phyloP scores from a whole-genome alignment of 2,329 filamentous ascomycete species.

The Colletotrichum coccodes region DNA sequence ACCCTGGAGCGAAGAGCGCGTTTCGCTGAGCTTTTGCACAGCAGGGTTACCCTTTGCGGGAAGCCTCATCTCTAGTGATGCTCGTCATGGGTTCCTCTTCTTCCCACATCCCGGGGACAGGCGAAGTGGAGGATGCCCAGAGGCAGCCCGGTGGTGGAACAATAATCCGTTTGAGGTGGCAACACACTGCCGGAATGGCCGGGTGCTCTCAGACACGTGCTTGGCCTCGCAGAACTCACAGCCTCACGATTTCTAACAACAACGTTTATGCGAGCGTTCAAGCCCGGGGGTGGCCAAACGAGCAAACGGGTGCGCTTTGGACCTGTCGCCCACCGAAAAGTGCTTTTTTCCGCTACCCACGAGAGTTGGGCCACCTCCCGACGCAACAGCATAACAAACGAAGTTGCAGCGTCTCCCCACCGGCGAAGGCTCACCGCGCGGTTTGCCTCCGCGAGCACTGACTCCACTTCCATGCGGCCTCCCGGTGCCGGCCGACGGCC shows the following conservation, averaged over 20 bases:
- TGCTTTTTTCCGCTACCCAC: background rate
- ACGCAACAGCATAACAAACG: background rate
- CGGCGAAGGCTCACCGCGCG: background rate
- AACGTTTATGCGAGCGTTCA: background rate
- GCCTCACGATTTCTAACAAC: background rate
- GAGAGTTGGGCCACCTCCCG: background rate
- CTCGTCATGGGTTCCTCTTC: conserved; percentile 8
- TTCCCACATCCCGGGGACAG: conserved; percentile 8
- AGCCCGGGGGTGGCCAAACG: background rate
- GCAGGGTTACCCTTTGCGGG: background rate
- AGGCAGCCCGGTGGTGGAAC: background rate
- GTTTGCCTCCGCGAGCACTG: background rate
- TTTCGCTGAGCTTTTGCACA: background rate
- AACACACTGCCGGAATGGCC: background rate
- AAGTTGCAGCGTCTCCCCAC: background rate
- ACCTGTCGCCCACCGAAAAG: background rate
- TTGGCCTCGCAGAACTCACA: background rate
- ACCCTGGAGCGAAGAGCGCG: background rate
- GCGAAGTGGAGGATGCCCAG: background rate
- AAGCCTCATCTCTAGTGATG: background rate
- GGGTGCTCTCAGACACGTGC: background rate
- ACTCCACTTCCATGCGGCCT: background rate
- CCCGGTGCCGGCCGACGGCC: background rate
- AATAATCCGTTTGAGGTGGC: background rate
- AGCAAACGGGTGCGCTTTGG: background rate